These are phyloP conservation scores for Ophiostoma triangulosporum DNA, from an alignment of 2,329 filamentous ascomycete genomes.

Conservation along the genomic window DNA sequence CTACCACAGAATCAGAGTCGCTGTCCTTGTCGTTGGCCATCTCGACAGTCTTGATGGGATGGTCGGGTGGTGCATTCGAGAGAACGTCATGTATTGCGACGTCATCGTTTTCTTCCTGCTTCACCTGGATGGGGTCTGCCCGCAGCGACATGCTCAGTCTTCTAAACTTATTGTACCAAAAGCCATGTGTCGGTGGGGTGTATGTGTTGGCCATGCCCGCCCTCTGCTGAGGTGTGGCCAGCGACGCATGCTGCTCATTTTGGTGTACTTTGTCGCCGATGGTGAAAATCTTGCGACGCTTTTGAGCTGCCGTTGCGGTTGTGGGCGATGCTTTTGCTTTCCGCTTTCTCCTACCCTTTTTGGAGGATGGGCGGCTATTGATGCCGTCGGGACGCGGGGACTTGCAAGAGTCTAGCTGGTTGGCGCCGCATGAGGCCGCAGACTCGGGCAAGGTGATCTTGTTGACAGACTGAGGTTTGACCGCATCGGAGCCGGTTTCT, in stretches of 20 bases:
- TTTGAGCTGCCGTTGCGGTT: not conserved
- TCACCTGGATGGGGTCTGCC: not conserved
- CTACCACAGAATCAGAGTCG: not conserved
- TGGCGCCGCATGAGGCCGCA: not conserved
- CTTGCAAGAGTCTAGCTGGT: not conserved
- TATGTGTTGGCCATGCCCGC: not conserved
- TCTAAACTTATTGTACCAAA: not conserved
- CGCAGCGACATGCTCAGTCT: not conserved
- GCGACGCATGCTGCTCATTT: not conserved
- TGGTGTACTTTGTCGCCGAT: not conserved
- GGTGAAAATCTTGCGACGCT: not conserved
- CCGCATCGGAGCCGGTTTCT: not conserved
- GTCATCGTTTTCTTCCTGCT: not conserved
- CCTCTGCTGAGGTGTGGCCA: not conserved
- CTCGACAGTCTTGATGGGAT: not conserved
- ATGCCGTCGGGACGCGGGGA: not conserved
- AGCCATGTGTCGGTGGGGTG: not conserved
- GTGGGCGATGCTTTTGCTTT: not conserved
- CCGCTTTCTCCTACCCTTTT: not conserved
- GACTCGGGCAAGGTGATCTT: not conserved
- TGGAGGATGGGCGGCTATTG: not conserved
- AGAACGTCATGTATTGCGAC: not conserved
- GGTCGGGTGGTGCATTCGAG: not conserved
- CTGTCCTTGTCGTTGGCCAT: not conserved
- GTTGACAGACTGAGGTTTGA: not conserved